These are phyloP conservation scores for Penicillium verhagenii DNA, from an alignment of 495 filamentous ascomycete genomes.

Conservation along the genomic window DNA sequence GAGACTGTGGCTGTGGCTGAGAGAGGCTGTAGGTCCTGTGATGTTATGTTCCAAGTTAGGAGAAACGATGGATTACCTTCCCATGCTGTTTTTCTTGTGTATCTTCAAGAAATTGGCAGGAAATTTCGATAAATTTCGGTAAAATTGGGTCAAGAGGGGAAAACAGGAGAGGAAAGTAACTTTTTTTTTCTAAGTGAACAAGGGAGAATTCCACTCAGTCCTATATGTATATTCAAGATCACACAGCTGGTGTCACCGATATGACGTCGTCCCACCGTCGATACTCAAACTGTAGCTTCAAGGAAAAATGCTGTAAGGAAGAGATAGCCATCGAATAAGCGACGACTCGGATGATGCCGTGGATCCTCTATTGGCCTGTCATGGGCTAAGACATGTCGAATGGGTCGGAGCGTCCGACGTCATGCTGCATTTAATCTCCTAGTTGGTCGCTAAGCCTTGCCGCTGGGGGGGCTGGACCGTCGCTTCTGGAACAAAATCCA, in stretches of 20 bases:
- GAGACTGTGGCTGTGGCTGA: not conserved
- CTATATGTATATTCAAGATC: not conserved
- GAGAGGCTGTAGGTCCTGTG: not conserved
- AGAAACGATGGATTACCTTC: not conserved
- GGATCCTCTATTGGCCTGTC: not conserved
- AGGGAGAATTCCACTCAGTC: not conserved
- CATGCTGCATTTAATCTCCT: slow-evolving; percentile 14
- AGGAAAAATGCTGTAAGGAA: not conserved
- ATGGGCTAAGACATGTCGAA: not conserved
- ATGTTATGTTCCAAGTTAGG: not conserved
- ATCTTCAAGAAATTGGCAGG: not conserved
- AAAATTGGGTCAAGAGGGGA: not conserved
- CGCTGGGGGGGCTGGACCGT: not conserved
- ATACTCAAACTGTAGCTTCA: not conserved
- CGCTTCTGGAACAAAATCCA: not conserved
- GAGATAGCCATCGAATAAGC: not conserved
- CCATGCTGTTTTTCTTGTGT: not conserved
- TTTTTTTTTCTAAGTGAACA: too few relatives aligned
- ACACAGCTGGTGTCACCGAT: not conserved
- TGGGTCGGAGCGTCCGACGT: slow-evolving; percentile 9
- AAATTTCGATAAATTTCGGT: not conserved
- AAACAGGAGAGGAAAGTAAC: not conserved
- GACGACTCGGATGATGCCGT: not conserved
- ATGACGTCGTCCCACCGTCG: not conserved
- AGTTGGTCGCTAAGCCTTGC: not conserved